Conservation (phyloP, 2,329 filamentous ascomycete genomes). For the Aphanocladium album region DNA sequence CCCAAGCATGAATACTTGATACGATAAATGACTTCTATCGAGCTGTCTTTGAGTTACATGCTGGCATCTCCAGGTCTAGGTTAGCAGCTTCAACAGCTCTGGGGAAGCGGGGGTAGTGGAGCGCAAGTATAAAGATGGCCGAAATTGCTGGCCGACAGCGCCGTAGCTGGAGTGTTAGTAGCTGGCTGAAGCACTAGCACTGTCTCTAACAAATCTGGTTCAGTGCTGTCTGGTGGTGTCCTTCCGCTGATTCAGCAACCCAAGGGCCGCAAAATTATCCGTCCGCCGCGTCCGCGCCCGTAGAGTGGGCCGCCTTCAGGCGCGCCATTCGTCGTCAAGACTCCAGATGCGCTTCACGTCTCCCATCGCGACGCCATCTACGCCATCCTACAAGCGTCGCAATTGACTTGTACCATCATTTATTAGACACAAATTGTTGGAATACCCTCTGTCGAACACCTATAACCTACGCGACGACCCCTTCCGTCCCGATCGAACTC, state of each 20-base stretch:
- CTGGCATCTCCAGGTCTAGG: not conserved
- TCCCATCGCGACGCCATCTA: not conserved
- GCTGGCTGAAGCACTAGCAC: not conserved
- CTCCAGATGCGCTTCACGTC: not conserved
- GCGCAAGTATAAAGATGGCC: no score
- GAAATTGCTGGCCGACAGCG: not conserved
- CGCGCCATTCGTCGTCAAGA: not conserved
- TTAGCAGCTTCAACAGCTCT: not conserved
- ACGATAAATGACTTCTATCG: no score
- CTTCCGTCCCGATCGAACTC: not conserved
- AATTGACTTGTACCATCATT: not conserved
- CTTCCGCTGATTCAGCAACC: conserved; percentile 9
- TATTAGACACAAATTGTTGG: not conserved
- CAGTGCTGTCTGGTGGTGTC: not conserved
- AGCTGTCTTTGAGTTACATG: not conserved
- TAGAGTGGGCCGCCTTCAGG: not conserved
- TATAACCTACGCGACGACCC: not conserved
- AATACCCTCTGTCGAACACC: not conserved
- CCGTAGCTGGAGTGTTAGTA: not conserved
- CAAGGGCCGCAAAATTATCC: conserved; percentile 6
- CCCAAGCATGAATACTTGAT: no score
- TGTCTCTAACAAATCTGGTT: not conserved
- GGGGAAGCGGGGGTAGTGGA: conserved; percentile 1
- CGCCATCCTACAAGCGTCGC: not conserved
- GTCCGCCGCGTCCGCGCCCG: not conserved